These are phyloP conservation scores for Hemileccinum rubropunctum DNA, from an alignment of 768 basidiomycete genomes.

Conservation along the genomic window DNA sequence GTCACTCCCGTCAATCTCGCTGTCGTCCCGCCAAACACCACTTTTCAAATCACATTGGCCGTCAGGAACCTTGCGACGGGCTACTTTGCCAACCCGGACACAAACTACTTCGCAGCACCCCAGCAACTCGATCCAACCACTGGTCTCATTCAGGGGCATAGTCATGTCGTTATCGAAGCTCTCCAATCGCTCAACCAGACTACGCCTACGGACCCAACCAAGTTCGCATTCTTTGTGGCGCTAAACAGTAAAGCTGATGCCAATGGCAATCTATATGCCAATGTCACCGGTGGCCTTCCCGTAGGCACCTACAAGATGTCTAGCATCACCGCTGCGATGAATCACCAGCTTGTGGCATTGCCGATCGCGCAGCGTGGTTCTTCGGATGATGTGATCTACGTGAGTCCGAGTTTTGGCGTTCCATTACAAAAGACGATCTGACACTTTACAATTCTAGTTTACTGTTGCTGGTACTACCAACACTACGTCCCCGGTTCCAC, in stretches of 20 bases:
- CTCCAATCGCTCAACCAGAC: slow-evolving; percentile 49
- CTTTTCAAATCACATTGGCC: slow-evolving; percentile 53
- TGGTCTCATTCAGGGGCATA: slow-evolving; percentile 59
- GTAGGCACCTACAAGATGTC: slow-evolving; percentile 49
- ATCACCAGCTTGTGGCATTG: slow-evolving; percentile 41
- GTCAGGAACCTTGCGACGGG: slow-evolving; percentile 49
- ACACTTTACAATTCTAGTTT: slow-evolving; percentile 20
- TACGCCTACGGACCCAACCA: slow-evolving; percentile 43
- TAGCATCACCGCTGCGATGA: slow-evolving; percentile 44
- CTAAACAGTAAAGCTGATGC: slow-evolving; percentile 43
- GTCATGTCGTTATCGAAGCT: slow-evolving; percentile 58
- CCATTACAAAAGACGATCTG: not conserved
- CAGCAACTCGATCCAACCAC: slow-evolving; percentile 42
- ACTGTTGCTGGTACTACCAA: slow-evolving; percentile 21
- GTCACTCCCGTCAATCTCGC: slow-evolving; percentile 42
- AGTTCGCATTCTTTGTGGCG: slow-evolving; percentile 60
- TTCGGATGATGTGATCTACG: slow-evolving; percentile 42
- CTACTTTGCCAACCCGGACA: slow-evolving; percentile 52
- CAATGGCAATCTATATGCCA: slow-evolving; percentile 44
- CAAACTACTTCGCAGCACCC: slow-evolving; percentile 56
- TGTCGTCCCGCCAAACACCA: slow-evolving; percentile 40
- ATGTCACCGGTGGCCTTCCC: slow-evolving; percentile 52
- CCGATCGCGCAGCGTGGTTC: slow-evolving; percentile 40
- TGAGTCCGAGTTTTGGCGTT: slow-evolving; percentile 15
- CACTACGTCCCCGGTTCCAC: slow-evolving; percentile 4